These are phyloP conservation scores for Ophiobolus disseminans DNA, from an alignment of 2,329 filamentous ascomycete species.

Conservation along the genomic window DNA sequence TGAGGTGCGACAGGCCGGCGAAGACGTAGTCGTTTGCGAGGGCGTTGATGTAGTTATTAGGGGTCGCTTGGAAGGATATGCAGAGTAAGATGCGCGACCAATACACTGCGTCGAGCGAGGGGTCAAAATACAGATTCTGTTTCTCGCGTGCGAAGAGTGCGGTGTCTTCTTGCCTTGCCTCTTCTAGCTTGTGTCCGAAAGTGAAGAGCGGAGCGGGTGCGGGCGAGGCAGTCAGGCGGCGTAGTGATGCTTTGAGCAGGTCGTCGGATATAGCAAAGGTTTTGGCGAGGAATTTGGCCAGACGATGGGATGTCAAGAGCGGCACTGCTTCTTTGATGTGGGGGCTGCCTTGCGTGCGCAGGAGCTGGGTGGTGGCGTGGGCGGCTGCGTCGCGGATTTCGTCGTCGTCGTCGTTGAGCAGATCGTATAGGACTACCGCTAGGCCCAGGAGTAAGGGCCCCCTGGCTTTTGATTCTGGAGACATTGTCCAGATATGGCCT, in stretches of 20 bases:
- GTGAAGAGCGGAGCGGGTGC: slow-evolving; percentile 4
- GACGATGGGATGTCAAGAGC: slow-evolving; percentile 54
- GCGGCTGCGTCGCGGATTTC: slow-evolving; percentile 77
- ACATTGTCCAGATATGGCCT: slow-evolving; percentile 27
- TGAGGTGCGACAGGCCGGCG: slow-evolving; percentile 58
- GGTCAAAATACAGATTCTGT: slow-evolving; percentile 92
- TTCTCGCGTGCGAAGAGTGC: slow-evolving; percentile 87
- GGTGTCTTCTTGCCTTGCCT: slow-evolving; percentile 59
- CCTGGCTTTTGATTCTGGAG: slow-evolving; percentile 12
- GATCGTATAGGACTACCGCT: slow-evolving; percentile 55
- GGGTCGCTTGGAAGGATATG: background rate
- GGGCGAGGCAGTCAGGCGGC: slow-evolving; percentile 47
- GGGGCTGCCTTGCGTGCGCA: slow-evolving; percentile 38
- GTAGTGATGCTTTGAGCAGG: slow-evolving; percentile 48
- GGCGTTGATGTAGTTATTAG: background rate
- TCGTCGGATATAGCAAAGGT: slow-evolving; percentile 42
- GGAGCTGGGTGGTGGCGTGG: slow-evolving; percentile 55
- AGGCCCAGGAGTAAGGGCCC: slow-evolving; percentile 31
- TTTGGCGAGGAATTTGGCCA: slow-evolving; percentile 43
- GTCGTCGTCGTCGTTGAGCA: slow-evolving; percentile 83
- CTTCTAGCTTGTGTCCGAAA: slow-evolving; percentile 33
- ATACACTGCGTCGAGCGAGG: slow-evolving; percentile 73
- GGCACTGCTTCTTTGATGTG: slow-evolving; percentile 53
- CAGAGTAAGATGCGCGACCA: slow-evolving; percentile 65
- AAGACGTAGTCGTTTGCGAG: slow-evolving; percentile 58